These are phyloP conservation scores for Neurospora sp. DNA, from an alignment of 495 filamentous ascomycete species.

Conservation along the genomic window DNA sequence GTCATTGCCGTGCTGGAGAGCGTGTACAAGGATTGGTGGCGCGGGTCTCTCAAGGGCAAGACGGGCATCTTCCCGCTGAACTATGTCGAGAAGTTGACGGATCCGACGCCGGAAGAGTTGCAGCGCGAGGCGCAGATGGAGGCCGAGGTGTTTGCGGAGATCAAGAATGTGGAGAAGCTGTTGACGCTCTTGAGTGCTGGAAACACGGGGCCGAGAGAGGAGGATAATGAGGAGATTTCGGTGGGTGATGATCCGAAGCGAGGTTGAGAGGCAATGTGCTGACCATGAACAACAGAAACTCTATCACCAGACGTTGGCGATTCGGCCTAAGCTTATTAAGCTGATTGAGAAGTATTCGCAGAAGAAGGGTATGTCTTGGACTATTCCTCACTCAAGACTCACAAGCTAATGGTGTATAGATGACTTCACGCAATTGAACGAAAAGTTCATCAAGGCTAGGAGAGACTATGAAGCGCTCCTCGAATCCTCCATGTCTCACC, in stretches of 20 bases:
- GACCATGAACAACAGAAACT: constrained; percentile 45
- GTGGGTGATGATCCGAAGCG: constrained; percentile 26
- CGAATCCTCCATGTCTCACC: constrained; percentile 89
- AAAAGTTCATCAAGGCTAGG: constrained; percentile 98
- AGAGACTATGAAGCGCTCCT: constrained; percentile 93
- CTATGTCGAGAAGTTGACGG: constrained; percentile 94
- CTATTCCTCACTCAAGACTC: not conserved
- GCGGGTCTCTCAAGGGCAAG: constrained; percentile 84
- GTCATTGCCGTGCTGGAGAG: constrained; percentile 95
- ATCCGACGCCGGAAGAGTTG: constrained; percentile 88
- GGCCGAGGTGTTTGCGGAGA: constrained; percentile 93
- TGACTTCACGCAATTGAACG: constrained; percentile 95
- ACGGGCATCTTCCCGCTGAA: constrained; percentile 98
- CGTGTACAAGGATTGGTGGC: constrained; percentile 99
- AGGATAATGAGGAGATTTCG: constrained; percentile 89
- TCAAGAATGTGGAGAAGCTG: constrained; percentile 97
- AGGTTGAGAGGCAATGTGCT: not conserved
- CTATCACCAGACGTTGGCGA: constrained; percentile 88
- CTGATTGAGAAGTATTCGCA: constrained; percentile 98
- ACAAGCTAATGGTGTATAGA: constrained; percentile 42
- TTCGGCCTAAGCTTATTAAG: constrained; percentile 94
- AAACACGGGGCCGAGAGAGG: constrained; percentile 72
- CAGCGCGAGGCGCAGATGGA: constrained; percentile 97
- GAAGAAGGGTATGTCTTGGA: constrained; percentile 67
- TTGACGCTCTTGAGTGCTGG: constrained; percentile 91